Evolutionary conservation across 192 early-diverging fungal species (phyloP), one percentile per base, ranked within the genome.

Genomic region (Dissophora globulifera): DNA sequence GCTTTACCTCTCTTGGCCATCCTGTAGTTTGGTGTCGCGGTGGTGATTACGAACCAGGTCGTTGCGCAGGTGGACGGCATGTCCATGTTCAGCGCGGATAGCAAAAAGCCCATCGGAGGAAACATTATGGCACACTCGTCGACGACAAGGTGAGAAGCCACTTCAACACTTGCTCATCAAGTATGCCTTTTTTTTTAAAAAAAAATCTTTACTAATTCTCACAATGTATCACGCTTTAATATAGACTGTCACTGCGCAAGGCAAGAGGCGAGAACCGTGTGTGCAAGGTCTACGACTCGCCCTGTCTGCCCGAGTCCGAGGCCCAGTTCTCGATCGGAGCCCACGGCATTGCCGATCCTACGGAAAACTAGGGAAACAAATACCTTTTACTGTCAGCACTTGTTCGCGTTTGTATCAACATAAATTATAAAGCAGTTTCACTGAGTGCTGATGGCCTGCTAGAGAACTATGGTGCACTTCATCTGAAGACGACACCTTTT

Each of bases 71-170:
- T 98, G 0, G 96, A 99, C 76, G 95, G 95, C 52, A 88, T 89
- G 65, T 82, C 91, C 22, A 95, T 95, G 90, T 97, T 96, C 84
- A 90, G 88, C 26, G 80, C 91, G 15, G 94, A 96, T 61, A 91
- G 92, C 19, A 96, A 96, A 69, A 99, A 99, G 59, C 97, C 97
- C 3, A 96, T 96, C 60, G 97, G 97, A 49, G 97, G 97, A 60
- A 96, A 99, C 80, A 97, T 99, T 38, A 96, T 98, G 76, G 96
- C 97, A 0, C 97, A 99, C 57, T 86, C 97, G n/a, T 97, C 96
- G 38, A 97, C 95, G 11, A 99, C 97, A 16, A 85, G 96, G 91
- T 94, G n/a, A n/a, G n/a, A n/a, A 85, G 52, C 43, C 43, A 9
- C 43, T 4, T 17, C 16, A 45, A 10, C 9, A n/a, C n/a, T n/a